phyloP scores from a whole-genome alignment of 1,284 basidiomycete species.

The Phaffia rhodozyma region DNA sequence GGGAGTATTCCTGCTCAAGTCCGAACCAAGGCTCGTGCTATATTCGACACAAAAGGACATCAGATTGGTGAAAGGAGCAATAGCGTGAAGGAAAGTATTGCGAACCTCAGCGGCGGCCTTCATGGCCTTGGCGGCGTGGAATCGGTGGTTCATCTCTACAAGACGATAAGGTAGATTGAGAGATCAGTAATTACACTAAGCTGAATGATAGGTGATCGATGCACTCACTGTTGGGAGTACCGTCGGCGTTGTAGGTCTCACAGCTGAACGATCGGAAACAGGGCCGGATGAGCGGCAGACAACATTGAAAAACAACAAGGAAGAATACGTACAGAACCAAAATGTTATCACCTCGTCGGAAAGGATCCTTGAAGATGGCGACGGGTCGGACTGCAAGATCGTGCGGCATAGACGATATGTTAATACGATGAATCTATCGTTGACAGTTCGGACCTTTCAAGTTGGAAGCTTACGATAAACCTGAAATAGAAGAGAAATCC shows the following conservation, averaged over 20 bases:
- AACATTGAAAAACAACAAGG: neutral
- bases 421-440: too few relatives aligned
- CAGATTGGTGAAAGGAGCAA: neutral
- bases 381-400: slow-evolving; percentile 52
- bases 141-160: slow-evolving; percentile 73
- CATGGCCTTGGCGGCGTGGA: slow-evolving; percentile 84
- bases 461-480: too few relatives aligned
- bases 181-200: too few relatives aligned
- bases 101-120: slow-evolving; percentile 61
- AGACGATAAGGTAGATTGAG: too few relatives aligned
- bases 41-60: neutral
- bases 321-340: slow-evolving; percentile 52
- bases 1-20: slow-evolving; percentile 98
- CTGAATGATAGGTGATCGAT: too few relatives aligned
- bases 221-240: slow-evolving; percentile 67
- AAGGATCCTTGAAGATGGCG: slow-evolving; percentile 97
- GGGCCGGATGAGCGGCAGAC: neutral
- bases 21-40: slow-evolving; percentile 80
- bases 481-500: neutral
- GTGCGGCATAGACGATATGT: neutral
- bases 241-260: slow-evolving; percentile 97
- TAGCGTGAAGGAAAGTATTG: neutral
- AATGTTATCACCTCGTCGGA: slow-evolving; percentile 97
- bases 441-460: too few relatives aligned
- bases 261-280: slow-evolving; percentile 36